These are phyloP conservation scores for Glycine tomentella DNA, from an alignment of 306 rosid genomes.

Conservation along the genomic window DNA sequence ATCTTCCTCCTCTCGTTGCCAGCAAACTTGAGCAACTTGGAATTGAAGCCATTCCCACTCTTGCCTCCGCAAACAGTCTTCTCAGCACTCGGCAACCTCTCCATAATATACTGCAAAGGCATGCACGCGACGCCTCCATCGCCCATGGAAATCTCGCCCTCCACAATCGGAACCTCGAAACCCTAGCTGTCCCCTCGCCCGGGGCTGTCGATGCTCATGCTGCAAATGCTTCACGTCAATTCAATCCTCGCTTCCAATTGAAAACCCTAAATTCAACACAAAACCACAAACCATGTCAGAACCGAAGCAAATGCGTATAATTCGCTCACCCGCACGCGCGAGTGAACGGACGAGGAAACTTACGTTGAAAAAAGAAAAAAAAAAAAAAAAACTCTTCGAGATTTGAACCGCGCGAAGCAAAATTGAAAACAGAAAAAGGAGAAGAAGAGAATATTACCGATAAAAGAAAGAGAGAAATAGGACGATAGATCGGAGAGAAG, in stretches of 20 bases:
- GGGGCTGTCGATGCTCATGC: conserved; percentile 99
- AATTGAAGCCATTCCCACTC: conserved; percentile 71
- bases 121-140: conserved; percentile 99
- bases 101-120: conserved; percentile 96
- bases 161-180: conserved; percentile 59
- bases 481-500: conserved; percentile 69
- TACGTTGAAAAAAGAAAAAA: not conserved
- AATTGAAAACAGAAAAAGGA: conserved; percentile 10
- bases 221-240: conserved; percentile 64
- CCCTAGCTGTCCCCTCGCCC: conserved; percentile 83
- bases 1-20: conserved; percentile 71
- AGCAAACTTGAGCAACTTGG: conserved; percentile 77
- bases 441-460: conserved; percentile 52
- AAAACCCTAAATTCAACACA: conserved; percentile 62
- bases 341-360: conserved; percentile 33
- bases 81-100: conserved; percentile 82
- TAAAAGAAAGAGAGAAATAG: conserved; percentile 42
- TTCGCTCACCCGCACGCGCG: conserved; percentile 20
- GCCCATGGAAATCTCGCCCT: conserved; percentile 93
- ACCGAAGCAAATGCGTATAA: conserved; percentile 59
- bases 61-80: conserved; percentile 85
- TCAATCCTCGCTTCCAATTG: conserved; percentile 57
- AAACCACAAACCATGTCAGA: conserved; percentile 47
- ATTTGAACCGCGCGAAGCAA: conserved; percentile 46
- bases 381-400: conserved; percentile 8